Conservation (phyloP, 805 yeast species). For the Metschnikowia borealis region DNA sequence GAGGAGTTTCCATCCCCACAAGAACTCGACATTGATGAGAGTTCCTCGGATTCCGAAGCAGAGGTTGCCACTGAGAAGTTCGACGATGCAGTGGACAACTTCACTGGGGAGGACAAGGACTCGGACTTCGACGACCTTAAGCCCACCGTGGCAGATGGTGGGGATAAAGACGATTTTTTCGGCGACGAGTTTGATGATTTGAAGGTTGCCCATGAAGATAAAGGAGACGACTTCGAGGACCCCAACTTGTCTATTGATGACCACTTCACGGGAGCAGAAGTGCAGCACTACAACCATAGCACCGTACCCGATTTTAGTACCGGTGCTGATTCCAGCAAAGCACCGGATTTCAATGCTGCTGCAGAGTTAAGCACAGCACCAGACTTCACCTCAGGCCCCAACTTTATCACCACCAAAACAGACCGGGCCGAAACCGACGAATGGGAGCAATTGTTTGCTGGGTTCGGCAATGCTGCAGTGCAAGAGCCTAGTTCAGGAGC, state of each 20-base stretch:
- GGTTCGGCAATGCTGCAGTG: constrained; percentile 56
- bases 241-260: constrained; percentile 29
- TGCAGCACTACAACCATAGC: constrained; percentile 7
- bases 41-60: constrained; percentile 39
- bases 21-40: constrained; percentile 52
- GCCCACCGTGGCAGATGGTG: constrained; percentile 22
- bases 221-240: constrained; percentile 26
- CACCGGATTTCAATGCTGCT: not conserved
- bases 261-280: constrained; percentile 39
- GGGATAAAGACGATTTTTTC: constrained; percentile 25
- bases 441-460: constrained; percentile 93
- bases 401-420: constrained; percentile 4
- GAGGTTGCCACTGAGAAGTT: constrained; percentile 21
- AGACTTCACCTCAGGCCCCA: constrained; percentile 4
- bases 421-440: constrained; percentile 53
- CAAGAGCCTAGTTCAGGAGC: not conserved
- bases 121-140: constrained; percentile 38
- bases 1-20: constrained; percentile 62
- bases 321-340: not conserved
- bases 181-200: constrained; percentile 38
- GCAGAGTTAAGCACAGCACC: not conserved
- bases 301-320: not conserved
- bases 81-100: constrained; percentile 35
- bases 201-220: constrained; percentile 29
- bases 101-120: constrained; percentile 16